These are phyloP conservation scores for Penicillium verhagenii DNA, from an alignment of 495 filamentous ascomycete genomes.

Conservation along the genomic window DNA sequence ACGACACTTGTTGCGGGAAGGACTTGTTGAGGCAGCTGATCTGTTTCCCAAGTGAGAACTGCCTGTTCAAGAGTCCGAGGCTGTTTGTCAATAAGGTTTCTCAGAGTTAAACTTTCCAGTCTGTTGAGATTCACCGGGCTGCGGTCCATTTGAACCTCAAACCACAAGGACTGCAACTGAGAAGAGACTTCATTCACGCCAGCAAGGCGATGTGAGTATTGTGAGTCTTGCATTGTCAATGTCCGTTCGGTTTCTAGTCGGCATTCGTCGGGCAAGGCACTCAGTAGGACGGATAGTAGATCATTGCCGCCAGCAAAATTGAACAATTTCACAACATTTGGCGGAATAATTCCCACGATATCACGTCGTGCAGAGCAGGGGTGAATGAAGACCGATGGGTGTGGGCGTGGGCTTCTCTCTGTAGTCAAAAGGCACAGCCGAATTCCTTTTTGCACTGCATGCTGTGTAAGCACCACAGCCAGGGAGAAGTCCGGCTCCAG, in stretches of 20 bases:
- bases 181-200: background rate
- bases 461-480: conserved; percentile 10
- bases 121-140: conserved; percentile 11
- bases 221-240: conserved; percentile 4
- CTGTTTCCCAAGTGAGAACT: conserved; percentile 12
- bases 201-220: background rate
- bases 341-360: conserved; percentile 10
- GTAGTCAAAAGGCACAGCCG: conserved; percentile 21
- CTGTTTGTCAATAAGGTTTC: conserved; percentile 11
- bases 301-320: conserved; percentile 7
- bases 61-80: conserved; percentile 1
- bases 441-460: conserved; percentile 13
- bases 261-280: conserved; percentile 9
- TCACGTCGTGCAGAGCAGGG: conserved; percentile 13
- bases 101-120: conserved; percentile 1
- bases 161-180: conserved; percentile 13
- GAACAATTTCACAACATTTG: conserved; percentile 14
- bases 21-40: conserved; percentile 11
- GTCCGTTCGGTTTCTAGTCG: conserved; percentile 12
- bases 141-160: background rate
- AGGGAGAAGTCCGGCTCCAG: conserved; percentile 23
- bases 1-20: conserved; percentile 16
- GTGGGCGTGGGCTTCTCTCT: conserved; percentile 3
- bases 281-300: background rate
- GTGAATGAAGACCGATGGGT: conserved; percentile 23